phyloP scores from a whole-genome alignment of 2,329 filamentous ascomycete species.

The Chaetomium strumarium region DNA sequence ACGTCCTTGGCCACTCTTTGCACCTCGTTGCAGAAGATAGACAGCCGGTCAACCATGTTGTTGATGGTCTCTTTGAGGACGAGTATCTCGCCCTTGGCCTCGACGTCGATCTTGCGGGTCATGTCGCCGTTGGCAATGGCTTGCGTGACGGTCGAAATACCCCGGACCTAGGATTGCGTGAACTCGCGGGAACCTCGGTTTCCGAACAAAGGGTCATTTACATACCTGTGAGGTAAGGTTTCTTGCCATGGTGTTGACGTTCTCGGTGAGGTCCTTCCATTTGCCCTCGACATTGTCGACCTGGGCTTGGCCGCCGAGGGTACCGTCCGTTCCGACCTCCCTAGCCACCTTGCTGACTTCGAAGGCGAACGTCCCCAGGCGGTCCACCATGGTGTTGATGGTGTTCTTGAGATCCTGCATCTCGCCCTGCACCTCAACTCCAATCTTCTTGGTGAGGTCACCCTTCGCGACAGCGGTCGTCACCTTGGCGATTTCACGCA shows the following conservation, averaged over 20 bases:
- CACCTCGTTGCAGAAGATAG: conserved; percentile 93
- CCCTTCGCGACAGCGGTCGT: conserved; percentile 92
- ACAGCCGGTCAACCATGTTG: conserved; percentile 94
- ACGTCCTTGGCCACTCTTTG: conserved; percentile 95
- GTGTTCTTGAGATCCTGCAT: conserved; percentile 94
- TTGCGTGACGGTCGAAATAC: conserved; percentile 90
- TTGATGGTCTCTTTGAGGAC: conserved; percentile 95
- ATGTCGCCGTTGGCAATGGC: conserved; percentile 94
- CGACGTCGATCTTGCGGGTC: conserved; percentile 91
- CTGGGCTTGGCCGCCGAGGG: conserved; percentile 85
- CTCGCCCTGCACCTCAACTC: conserved; percentile 87
- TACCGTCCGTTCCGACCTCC: conserved; percentile 94
- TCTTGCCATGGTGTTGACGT: conserved; percentile 72
- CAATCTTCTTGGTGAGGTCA: conserved; percentile 93
- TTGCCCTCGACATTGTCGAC: conserved; percentile 95
- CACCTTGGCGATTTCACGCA: conserved; percentile 94
- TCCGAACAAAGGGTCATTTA: too few relatives aligned
- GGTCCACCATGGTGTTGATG: conserved; percentile 98
- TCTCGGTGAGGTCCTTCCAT: conserved; percentile 94
- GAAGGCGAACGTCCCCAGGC: conserved; percentile 89
- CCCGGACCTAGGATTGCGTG: conserved; percentile 72
- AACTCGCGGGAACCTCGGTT: too few relatives aligned
- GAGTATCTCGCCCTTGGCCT: conserved; percentile 90
- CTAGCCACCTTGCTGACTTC: conserved; percentile 93
- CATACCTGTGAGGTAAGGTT: too few relatives aligned